phyloP scores from a whole-genome alignment of 179 eudicot genomes.

The Beta corolliflora region DNA sequence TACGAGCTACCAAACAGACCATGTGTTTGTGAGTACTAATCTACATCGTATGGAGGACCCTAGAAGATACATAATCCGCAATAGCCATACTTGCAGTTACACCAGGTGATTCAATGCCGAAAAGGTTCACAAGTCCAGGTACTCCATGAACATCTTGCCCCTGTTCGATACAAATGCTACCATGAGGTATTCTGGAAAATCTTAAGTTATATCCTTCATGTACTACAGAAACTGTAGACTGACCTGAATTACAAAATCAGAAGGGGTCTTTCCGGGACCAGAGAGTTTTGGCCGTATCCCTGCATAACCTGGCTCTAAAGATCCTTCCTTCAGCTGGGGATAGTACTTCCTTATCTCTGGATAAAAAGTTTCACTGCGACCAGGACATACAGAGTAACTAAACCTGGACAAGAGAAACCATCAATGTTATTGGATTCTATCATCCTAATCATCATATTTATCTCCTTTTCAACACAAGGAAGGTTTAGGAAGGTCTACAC shows the following conservation, averaged over 20 bases:
- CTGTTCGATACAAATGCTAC: constrained; percentile 35
- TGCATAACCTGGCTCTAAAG: constrained; percentile 77
- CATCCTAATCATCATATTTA: not conserved
- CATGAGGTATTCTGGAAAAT: constrained; percentile 5
- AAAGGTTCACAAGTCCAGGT: constrained; percentile 75
- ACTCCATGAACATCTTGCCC: constrained; percentile 73
- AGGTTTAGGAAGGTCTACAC: not conserved
- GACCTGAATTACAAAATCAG: constrained; percentile 86
- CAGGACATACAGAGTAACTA: constrained; percentile 62
- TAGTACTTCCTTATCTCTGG: constrained; percentile 81
- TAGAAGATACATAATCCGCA: constrained; percentile 63
- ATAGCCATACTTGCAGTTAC: constrained; percentile 89
- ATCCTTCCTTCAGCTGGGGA: constrained; percentile 70
- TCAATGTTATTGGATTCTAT: not conserved
- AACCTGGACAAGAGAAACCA: constrained; percentile 49
- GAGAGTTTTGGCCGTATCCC: constrained; percentile 87
- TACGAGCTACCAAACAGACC: too few species aligned
- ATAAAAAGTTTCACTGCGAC: constrained; percentile 62
- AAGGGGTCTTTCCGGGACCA: constrained; percentile 61
- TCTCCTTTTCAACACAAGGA: not conserved
- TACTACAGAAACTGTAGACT: not conserved
- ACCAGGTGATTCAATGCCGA: constrained; percentile 94
- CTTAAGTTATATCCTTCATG: not conserved
- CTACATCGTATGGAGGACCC: constrained; percentile 25
- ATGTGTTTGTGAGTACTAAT: not conserved